A percentile compares a stretch with the other conserved stretches of the same genome.
Evolutionary conservation across 805 yeast genomes (phyloP).

Genomic region (Helenozyma baotianmanensis): DNA sequence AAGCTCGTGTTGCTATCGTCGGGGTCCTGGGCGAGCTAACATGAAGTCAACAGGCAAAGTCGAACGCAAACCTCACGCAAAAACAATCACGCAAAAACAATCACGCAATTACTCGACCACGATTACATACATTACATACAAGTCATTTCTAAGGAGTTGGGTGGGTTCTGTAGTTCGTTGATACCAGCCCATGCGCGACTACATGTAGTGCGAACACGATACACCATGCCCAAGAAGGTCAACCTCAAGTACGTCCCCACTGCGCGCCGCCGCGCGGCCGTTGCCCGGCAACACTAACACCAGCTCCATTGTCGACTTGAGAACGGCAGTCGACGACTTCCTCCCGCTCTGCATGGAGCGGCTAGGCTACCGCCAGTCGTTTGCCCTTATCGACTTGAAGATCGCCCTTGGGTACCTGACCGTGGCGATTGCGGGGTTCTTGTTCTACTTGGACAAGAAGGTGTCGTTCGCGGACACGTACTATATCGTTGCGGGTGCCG

Average conservation of each 20-base stretch:
- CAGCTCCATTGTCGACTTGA: constrained; percentile 45
- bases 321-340: constrained; percentile 47
- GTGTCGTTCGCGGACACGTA: constrained; percentile 39
- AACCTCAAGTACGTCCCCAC: constrained; percentile 22
- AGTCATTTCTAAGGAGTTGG: no score
- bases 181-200: no score
- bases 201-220: no score
- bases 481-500: constrained; percentile 28
- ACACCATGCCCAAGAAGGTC: constrained; percentile 18
- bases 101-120: no score
- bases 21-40: neutral
- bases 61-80: no score
- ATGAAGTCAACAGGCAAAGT: no score
- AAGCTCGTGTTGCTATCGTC: constrained; percentile 36
- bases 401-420: constrained; percentile 46
- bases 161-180: no score
- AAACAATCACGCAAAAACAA: no score
- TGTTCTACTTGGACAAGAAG: constrained; percentile 48
- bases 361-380: constrained; percentile 47
- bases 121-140: no score
- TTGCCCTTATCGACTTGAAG: constrained; percentile 41
- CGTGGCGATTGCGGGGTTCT: constrained; percentile 41
- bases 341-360: constrained; percentile 37
- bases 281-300: constrained; percentile 5
- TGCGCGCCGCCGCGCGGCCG: no score